These are phyloP conservation scores for Beauveria pseudobassiana DNA, from an alignment of 2,329 filamentous ascomycete genomes.

Conservation along the genomic window DNA sequence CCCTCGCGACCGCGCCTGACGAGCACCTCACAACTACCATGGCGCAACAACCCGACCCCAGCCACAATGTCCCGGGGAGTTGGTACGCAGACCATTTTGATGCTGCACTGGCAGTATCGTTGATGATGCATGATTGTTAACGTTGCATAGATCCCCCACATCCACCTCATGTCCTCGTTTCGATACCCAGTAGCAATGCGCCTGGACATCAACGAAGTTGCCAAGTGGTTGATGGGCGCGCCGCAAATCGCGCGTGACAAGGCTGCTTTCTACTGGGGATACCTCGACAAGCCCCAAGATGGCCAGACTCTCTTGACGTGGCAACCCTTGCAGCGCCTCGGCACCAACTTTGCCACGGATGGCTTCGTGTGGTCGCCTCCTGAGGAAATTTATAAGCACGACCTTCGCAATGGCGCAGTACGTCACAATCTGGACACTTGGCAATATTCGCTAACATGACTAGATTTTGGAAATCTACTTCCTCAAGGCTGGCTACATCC, in stretches of 20 bases:
- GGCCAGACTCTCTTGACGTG: constrained; percentile 79
- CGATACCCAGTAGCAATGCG: constrained; percentile 68
- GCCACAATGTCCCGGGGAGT: constrained; percentile 34
- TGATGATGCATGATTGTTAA: neutral
- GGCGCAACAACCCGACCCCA: constrained; percentile 33
- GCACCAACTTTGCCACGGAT: constrained; percentile 76
- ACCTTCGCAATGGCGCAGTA: constrained; percentile 56
- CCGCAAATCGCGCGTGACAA: constrained; percentile 79
- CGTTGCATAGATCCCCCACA: constrained; percentile 64
- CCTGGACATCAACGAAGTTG: constrained; percentile 68
- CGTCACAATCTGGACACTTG: constrained; percentile 17
- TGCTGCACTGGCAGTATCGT: neutral
- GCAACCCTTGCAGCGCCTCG: constrained; percentile 69
- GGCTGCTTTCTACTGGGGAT: constrained; percentile 88
- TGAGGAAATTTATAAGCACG: constrained; percentile 70
- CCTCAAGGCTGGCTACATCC: constrained; percentile 73
- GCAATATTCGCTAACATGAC: neutral
- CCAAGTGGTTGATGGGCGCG: constrained; percentile 75
- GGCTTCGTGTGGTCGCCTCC: constrained; percentile 85
- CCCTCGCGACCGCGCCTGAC: constrained; percentile 3
- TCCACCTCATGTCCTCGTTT: constrained; percentile 81
- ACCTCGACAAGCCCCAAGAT: constrained; percentile 73
- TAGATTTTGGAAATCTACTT: constrained; percentile 85
- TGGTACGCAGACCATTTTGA: constrained; percentile 23
- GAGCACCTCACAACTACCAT: constrained; percentile 17